A percentile compares a stretch with the other conserved stretches of the same genome.
Conservation (phyloP, 2,329 filamentous ascomycete species). For the Claviceps spartinae region DNA sequence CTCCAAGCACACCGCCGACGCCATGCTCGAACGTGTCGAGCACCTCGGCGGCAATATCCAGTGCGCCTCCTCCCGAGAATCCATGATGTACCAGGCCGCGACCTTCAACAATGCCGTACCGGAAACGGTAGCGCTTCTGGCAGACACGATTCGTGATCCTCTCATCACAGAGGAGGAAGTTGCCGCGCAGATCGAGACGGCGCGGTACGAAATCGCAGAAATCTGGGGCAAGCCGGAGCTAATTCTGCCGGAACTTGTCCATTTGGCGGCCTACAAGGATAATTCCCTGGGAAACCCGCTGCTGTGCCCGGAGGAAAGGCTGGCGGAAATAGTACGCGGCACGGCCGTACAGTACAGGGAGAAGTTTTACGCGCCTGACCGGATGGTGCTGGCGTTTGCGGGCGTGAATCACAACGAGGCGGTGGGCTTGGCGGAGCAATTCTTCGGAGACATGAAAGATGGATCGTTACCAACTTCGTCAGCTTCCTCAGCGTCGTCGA, state of each 20-base stretch:
- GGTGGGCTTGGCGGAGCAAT: slow-evolving; percentile 63
- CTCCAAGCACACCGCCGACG: slow-evolving; percentile 54
- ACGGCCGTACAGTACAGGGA: slow-evolving; percentile 69
- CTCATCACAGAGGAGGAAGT: slow-evolving; percentile 79
- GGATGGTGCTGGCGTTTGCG: slow-evolving; percentile 90
- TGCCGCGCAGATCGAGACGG: slow-evolving; percentile 72
- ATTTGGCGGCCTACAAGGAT: slow-evolving; percentile 89
- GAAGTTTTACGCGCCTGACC: slow-evolving; percentile 75
- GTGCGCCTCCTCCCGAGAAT: slow-evolving; percentile 88
- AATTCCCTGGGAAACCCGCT: slow-evolving; percentile 93
- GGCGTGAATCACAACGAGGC: slow-evolving; percentile 75
- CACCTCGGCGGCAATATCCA: slow-evolving; percentile 89
- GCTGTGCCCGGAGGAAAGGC: slow-evolving; percentile 74
- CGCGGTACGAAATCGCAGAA: slow-evolving; percentile 88
- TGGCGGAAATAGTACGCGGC: slow-evolving; percentile 58
- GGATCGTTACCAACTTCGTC: neutral
- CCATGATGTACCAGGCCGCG: slow-evolving; percentile 96
- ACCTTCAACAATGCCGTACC: slow-evolving; percentile 92
- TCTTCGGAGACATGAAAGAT: slow-evolving; percentile 80
- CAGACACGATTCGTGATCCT: slow-evolving; percentile 85
- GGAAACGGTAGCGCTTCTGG: slow-evolving; percentile 67
- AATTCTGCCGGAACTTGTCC: slow-evolving; percentile 86
- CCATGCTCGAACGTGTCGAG: slow-evolving; percentile 81
- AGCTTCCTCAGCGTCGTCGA: slow-evolving; percentile 25
- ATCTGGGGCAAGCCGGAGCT: slow-evolving; percentile 97